These are phyloP conservation scores for Trichophyton simii DNA, from an alignment of 2,329 filamentous ascomycete genomes.

Conservation along the genomic window DNA sequence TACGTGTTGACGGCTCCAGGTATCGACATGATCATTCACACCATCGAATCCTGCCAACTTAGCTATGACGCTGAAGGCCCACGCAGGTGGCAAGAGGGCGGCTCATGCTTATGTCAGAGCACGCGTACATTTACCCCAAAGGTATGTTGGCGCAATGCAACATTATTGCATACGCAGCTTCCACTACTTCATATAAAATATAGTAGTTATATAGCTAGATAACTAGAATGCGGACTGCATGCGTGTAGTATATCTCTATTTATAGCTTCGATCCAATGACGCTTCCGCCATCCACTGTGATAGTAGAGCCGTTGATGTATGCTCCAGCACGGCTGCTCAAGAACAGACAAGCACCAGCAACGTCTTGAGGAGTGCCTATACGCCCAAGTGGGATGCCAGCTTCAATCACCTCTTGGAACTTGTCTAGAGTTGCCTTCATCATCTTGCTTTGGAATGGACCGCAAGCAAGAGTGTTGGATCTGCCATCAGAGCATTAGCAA, in stretches of 20 bases:
- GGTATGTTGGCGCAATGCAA: not conserved
- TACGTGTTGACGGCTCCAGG: not conserved
- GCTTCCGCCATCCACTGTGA: constrained; percentile 49
- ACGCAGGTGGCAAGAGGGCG: not conserved
- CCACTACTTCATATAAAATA: not conserved
- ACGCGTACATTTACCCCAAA: not conserved
- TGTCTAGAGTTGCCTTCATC: constrained; percentile 42
- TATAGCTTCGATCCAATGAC: constrained; percentile 31
- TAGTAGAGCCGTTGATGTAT: constrained; percentile 53
- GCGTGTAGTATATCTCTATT: not conserved
- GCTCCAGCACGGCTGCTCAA: constrained; percentile 54
- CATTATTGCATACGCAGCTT: not conserved
- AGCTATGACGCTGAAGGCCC: not conserved
- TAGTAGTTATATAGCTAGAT: too few relatives aligned
- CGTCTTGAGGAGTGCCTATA: constrained; percentile 56
- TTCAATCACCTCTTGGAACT: constrained; percentile 38
- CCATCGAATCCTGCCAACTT: not conserved
- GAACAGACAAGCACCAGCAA: constrained; percentile 60
- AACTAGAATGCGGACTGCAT: not conserved
- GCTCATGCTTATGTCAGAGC: not conserved
- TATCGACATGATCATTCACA: not conserved
- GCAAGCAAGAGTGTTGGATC: constrained; percentile 56
- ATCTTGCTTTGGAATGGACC: constrained; percentile 50
- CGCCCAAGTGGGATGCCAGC: constrained; percentile 51
- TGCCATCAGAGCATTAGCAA: constrained; percentile 36